A percentile compares a stretch with the other conserved stretches of the same genome.
These are phyloP conservation scores for Gomphus sp. DNA, from an alignment of 1,284 basidiomycete genomes.

Conservation along the genomic window DNA sequence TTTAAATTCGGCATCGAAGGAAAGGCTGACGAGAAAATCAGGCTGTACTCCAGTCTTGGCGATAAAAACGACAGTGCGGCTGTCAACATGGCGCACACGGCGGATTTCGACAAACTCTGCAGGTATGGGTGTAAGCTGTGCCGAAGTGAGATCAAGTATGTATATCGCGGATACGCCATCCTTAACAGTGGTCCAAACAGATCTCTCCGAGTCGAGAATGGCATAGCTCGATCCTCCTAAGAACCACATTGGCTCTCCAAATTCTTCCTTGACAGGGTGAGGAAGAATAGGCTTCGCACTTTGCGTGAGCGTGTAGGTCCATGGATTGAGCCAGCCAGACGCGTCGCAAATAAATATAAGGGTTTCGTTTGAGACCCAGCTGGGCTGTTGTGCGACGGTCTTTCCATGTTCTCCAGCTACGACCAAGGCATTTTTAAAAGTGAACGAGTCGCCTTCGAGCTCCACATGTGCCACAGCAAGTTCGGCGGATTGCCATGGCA, in stretches of 20 bases:
- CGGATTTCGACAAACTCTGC: too few species aligned
- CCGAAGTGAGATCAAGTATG: neutral
- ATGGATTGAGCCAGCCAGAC: slow-evolving; percentile 28
- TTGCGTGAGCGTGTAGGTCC: slow-evolving; percentile 13
- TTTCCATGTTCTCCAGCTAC: slow-evolving; percentile 10
- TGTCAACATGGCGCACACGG: too few species aligned
- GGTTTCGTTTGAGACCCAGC: slow-evolving; percentile 23
- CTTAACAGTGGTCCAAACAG: too few species aligned
- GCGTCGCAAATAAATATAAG: slow-evolving; percentile 28
- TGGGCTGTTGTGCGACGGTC: slow-evolving; percentile 11
- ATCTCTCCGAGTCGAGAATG: too few species aligned
- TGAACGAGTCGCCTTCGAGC: neutral
- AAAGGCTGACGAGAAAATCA: too few species aligned
- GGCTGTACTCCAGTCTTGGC: too few species aligned
- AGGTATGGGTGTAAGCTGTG: too few species aligned
- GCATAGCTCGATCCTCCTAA: too few species aligned
- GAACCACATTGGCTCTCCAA: slow-evolving; percentile 26
- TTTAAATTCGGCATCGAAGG: too few species aligned
- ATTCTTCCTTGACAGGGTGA: slow-evolving; percentile 17
- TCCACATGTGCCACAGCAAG: neutral
- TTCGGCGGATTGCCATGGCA: slow-evolving; percentile 13
- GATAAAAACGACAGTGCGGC: too few species aligned
- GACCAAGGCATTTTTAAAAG: neutral
- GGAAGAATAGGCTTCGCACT: slow-evolving; percentile 11
- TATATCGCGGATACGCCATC: neutral